Conservation (phyloP, 2,329 filamentous ascomycete species). For the Cladosporium sp. region DNA sequence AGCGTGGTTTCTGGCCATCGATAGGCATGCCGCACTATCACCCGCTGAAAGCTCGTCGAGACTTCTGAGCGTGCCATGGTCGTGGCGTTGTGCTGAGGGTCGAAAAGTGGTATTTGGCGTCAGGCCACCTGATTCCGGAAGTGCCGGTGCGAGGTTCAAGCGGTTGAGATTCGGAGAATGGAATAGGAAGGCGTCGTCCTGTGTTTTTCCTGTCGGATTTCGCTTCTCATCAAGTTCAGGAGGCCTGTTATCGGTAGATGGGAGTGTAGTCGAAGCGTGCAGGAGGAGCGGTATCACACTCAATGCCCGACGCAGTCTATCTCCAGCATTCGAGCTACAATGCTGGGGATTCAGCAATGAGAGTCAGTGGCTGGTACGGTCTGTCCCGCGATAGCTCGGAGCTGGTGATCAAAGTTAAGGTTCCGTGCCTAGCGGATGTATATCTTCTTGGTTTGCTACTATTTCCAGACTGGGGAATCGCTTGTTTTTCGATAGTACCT, state of each 20-base stretch:
- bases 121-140: background rate
- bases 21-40: slow-evolving; percentile 49
- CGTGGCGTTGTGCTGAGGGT: background rate
- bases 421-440: too few relatives aligned
- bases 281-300: background rate
- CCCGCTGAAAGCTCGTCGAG: slow-evolving; percentile 17
- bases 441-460: too few relatives aligned
- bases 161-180: background rate
- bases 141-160: background rate
- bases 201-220: too few relatives aligned
- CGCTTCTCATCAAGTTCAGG: too few relatives aligned
- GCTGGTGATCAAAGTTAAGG: too few relatives aligned
- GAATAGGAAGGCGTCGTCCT: background rate
- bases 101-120: background rate
- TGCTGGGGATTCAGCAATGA: slow-evolving; percentile 2
- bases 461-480: too few relatives aligned
- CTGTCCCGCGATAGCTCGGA: too few relatives aligned
- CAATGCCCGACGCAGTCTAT: background rate
- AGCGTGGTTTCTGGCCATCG: slow-evolving; percentile 60
- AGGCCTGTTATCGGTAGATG: too few relatives aligned
- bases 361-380: slow-evolving; percentile 10
- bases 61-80: slow-evolving; percentile 11
- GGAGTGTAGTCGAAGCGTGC: too few relatives aligned
- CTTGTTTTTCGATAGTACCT: too few relatives aligned
- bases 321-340: background rate